Percentiles rank a stretch among this genome's conserved stretches.
phyloP scores from a whole-genome alignment of 768 basidiomycete species.

The Mycena indigotica region DNA sequence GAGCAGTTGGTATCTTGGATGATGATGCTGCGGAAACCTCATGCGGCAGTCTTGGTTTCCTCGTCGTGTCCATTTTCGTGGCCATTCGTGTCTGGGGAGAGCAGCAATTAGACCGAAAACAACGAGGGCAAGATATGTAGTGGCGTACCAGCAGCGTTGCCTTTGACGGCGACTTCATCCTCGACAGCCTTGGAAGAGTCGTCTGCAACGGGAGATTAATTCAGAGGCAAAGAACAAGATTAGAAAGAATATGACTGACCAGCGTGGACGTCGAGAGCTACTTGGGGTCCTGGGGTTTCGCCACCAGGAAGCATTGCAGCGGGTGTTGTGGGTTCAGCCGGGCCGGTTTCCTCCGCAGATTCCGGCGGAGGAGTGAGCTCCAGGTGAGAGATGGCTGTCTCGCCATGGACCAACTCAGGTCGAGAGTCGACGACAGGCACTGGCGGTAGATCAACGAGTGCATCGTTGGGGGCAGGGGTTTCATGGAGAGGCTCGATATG shows the following conservation, averaged over 20 bases:
- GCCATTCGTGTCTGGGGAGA: no score
- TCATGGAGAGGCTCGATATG: conserved; percentile 20
- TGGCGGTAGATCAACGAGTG: conserved; percentile 13
- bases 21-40: no score
- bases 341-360: not conserved
- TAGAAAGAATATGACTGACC: no score
- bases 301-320: conserved; percentile 23
- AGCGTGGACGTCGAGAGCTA: conserved; percentile 10
- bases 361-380: conserved; percentile 12
- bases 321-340: not conserved
- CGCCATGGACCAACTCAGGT: conserved; percentile 13
- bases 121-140: no score
- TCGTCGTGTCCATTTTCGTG: not conserved
- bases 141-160: no score
- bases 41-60: no score
- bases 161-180: no score
- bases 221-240: no score
- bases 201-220: no score
- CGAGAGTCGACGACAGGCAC: conserved; percentile 24
- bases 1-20: no score
- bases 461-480: conserved; percentile 13
- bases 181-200: no score
- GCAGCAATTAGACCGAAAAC: no score
- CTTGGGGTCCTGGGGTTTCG: conserved; percentile 24
- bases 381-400: conserved; percentile 17